Conservation (phyloP, 2,329 filamentous ascomycete genomes). For the Fusarium pininemorale region DNA sequence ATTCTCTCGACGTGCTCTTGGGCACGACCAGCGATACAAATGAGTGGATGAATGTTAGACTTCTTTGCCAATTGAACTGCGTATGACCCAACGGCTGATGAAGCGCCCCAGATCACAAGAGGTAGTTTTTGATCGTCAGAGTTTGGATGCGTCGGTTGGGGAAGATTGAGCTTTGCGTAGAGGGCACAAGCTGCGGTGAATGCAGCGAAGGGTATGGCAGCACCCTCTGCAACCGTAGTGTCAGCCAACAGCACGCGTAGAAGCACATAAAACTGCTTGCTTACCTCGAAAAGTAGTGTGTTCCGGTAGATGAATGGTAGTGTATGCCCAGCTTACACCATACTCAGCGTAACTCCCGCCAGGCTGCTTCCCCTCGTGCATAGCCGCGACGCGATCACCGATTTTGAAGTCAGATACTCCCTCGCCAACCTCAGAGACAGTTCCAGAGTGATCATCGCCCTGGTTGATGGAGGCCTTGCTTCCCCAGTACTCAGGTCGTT, state of each 20-base stretch:
- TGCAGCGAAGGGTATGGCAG: slow-evolving; percentile 6
- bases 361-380: slow-evolving; percentile 25
- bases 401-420: slow-evolving; percentile 20
- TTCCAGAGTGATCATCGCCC: slow-evolving; percentile 22
- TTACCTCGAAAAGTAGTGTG: slow-evolving; percentile 8
- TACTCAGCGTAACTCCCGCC: slow-evolving; percentile 28
- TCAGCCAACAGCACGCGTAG: not conserved
- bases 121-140: not conserved
- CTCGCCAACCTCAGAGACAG: slow-evolving; percentile 1
- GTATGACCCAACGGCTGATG: slow-evolving; percentile 24
- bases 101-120: slow-evolving; percentile 24
- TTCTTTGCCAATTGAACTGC: slow-evolving; percentile 14
- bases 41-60: slow-evolving; percentile 24
- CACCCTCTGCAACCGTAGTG: not conserved
- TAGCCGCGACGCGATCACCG: slow-evolving; percentile 23
- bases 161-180: not conserved
- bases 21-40: slow-evolving; percentile 23
- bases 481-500: slow-evolving; percentile 27
- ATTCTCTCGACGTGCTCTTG: slow-evolving; percentile 14
- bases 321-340: slow-evolving; percentile 13
- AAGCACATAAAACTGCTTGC: accelerated
- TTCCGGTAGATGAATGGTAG: slow-evolving; percentile 13
- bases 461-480: slow-evolving; percentile 5
- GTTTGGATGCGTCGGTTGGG: not conserved
- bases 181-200: slow-evolving; percentile 23